phyloP scores from a whole-genome alignment of 164 flowering plant species.

The Umbilicus rupestris region DNA sequence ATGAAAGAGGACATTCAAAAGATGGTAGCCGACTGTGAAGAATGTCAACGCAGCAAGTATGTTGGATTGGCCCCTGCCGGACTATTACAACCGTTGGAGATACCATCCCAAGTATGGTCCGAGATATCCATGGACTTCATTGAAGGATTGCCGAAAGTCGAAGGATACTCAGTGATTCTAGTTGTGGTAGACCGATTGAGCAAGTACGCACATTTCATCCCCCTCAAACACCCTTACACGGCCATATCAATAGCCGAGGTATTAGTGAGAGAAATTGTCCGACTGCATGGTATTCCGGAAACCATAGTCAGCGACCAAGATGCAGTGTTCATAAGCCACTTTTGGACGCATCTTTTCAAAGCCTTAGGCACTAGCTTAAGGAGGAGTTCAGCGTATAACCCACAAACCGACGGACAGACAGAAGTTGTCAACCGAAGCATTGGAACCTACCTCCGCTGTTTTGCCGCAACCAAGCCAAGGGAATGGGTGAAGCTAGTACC shows the following conservation, averaged over 20 bases:
- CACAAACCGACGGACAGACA: background rate
- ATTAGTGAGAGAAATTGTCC: background rate
- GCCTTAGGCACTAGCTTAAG: background rate
- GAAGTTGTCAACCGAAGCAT: background rate
- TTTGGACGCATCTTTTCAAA: background rate
- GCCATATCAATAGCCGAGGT: background rate
- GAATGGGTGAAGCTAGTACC: background rate
- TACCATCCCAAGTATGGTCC: slow-evolving; percentile 7
- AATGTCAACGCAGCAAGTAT: too few species aligned
- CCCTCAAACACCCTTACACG: background rate
- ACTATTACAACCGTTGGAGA: background rate
- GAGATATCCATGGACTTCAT: slow-evolving; percentile 18
- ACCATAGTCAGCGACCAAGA: slow-evolving; percentile 7
- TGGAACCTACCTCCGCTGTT: background rate
- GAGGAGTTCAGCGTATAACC: background rate
- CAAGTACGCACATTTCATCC: background rate
- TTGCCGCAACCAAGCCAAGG: background rate
- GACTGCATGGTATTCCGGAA: slow-evolving; percentile 3
- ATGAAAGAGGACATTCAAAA: too few species aligned
- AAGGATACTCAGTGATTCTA: background rate
- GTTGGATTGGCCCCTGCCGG: background rate
- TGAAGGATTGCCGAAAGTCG: background rate
- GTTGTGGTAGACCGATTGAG: too few species aligned
- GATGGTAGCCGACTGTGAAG: too few species aligned
- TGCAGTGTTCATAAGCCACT: background rate